These are phyloP conservation scores for Aspergillus udagawae DNA, from an alignment of 2,329 filamentous ascomycete genomes.

Conservation along the genomic window DNA sequence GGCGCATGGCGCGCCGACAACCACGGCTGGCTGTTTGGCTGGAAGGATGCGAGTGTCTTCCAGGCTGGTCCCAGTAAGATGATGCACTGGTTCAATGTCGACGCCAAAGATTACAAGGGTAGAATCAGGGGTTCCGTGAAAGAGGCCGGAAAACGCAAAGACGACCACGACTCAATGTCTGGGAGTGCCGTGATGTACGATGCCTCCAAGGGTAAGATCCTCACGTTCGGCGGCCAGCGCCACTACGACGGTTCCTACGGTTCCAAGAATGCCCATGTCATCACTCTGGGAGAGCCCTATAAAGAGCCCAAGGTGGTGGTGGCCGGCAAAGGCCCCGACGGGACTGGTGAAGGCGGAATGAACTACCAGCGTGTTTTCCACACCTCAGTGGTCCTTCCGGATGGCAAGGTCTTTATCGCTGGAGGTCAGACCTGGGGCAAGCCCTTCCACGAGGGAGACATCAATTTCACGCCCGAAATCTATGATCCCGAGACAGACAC, in stretches of 20 bases:
- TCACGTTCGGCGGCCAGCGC: constrained; percentile 7
- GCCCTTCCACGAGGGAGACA: constrained; percentile 45
- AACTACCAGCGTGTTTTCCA: constrained; percentile 41
- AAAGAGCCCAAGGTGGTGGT: constrained; percentile 4
- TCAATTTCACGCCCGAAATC: constrained; percentile 44
- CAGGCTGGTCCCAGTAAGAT: constrained; percentile 52
- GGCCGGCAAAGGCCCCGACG: constrained; percentile 4
- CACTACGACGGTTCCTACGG: constrained; percentile 30
- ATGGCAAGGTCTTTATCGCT: constrained; percentile 46
- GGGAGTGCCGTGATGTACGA: constrained; percentile 15
- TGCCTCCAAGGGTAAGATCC: constrained; percentile 37
- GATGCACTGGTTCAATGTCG: constrained; percentile 56
- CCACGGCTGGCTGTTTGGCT: constrained; percentile 15
- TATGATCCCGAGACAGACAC: constrained; percentile 42
- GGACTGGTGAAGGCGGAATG: constrained; percentile 47
- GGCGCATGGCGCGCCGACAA: constrained; percentile 40
- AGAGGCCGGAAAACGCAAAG: constrained; percentile 43
- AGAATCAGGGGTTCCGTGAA: background rate
- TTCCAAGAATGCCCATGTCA: constrained; percentile 46
- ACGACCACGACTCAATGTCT: constrained; percentile 14
- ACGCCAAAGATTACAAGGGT: constrained; percentile 17
- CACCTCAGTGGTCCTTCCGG: constrained; percentile 48
- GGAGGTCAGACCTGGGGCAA: constrained; percentile 45
- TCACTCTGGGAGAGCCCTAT: constrained; percentile 41
- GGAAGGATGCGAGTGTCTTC: constrained; percentile 31